These are phyloP conservation scores for Vitis hybrid DNA, from an alignment of 177 flowering plant genomes.

Conservation along the genomic window DNA sequence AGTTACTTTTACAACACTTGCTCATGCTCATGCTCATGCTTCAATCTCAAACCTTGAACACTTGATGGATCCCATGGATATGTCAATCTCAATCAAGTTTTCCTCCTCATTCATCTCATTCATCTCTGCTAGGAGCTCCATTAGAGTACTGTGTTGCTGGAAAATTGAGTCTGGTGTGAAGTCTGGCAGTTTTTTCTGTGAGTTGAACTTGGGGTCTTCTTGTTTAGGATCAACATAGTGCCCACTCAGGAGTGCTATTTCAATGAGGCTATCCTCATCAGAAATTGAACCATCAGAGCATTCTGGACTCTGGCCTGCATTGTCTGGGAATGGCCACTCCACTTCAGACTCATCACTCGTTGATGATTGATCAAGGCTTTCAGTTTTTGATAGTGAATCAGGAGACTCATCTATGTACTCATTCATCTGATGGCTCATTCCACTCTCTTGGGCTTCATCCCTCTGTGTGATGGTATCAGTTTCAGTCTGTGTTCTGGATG, in stretches of 20 bases:
- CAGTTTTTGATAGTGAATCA: slow-evolving; percentile 34
- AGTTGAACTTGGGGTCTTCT: slow-evolving; percentile 24
- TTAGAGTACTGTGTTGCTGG: slow-evolving; percentile 26
- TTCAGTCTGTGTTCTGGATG: slow-evolving; percentile 10
- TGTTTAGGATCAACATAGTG: slow-evolving; percentile 33
- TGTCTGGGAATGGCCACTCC: slow-evolving; percentile 33
- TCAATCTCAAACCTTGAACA: slow-evolving; percentile 75
- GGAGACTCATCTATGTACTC: slow-evolving; percentile 22
- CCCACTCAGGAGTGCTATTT: slow-evolving; percentile 69
- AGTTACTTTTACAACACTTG: not conserved
- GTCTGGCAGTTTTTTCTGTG: slow-evolving; percentile 29
- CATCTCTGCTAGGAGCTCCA: slow-evolving; percentile 56
- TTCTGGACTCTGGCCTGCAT: slow-evolving; percentile 25
- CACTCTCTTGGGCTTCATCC: slow-evolving; percentile 15
- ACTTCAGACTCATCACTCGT: slow-evolving; percentile 57
- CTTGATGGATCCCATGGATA: slow-evolving; percentile 82
- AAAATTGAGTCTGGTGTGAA: slow-evolving; percentile 25
- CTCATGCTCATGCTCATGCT: slow-evolving; percentile 39
- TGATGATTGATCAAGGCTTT: slow-evolving; percentile 33
- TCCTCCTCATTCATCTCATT: slow-evolving; percentile 77
- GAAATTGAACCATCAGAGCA: slow-evolving; percentile 71
- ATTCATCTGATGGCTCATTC: slow-evolving; percentile 12
- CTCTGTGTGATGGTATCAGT: not conserved
- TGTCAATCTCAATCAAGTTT: slow-evolving; percentile 81
- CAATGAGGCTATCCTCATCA: slow-evolving; percentile 86